These are phyloP conservation scores for Cystofilobasidium bisporidii DNA, from an alignment of 768 basidiomycete genomes.

Conservation along the genomic window DNA sequence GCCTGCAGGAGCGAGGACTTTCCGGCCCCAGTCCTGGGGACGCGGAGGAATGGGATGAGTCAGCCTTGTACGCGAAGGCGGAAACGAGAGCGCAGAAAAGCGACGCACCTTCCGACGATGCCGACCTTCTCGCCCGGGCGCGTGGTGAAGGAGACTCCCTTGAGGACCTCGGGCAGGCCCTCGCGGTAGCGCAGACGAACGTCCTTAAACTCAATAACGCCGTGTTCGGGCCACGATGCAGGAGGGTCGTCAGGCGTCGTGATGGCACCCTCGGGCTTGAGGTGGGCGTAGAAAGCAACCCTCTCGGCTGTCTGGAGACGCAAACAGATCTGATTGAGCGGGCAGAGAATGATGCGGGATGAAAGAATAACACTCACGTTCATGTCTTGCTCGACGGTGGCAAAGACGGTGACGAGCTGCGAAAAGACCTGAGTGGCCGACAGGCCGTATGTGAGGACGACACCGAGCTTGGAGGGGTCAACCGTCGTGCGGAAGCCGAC, in stretches of 20 bases:
- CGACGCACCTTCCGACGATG: slow-evolving; percentile 45
- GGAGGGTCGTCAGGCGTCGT: slow-evolving; percentile 46
- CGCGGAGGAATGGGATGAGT: slow-evolving; percentile 21
- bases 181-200: slow-evolving; percentile 56
- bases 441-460: slow-evolving; percentile 51
- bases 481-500: slow-evolving; percentile 52
- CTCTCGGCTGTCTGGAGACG: slow-evolving; percentile 55
- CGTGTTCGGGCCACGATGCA: slow-evolving; percentile 60
- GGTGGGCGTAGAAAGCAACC: slow-evolving; percentile 67
- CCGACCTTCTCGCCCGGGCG: slow-evolving; percentile 75
- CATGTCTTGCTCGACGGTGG: slow-evolving; percentile 62
- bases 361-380: slow-evolving; percentile 44
- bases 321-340: no score
- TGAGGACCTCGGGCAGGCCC: slow-evolving; percentile 70
- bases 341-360: no score
- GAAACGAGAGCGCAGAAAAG: slow-evolving; percentile 30
- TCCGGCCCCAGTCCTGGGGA: slow-evolving; percentile 22
- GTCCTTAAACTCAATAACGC: slow-evolving; percentile 63
- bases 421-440: slow-evolving; percentile 37
- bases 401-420: slow-evolving; percentile 51
- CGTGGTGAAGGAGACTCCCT: slow-evolving; percentile 59
- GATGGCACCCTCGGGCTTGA: slow-evolving; percentile 60
- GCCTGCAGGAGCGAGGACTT: slow-evolving; percentile 37
- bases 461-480: slow-evolving; percentile 55
- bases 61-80: neutral